These are phyloP conservation scores for Carex myosuroides DNA, from an alignment of 176 grass and related monocot species.

Conservation along the genomic window DNA sequence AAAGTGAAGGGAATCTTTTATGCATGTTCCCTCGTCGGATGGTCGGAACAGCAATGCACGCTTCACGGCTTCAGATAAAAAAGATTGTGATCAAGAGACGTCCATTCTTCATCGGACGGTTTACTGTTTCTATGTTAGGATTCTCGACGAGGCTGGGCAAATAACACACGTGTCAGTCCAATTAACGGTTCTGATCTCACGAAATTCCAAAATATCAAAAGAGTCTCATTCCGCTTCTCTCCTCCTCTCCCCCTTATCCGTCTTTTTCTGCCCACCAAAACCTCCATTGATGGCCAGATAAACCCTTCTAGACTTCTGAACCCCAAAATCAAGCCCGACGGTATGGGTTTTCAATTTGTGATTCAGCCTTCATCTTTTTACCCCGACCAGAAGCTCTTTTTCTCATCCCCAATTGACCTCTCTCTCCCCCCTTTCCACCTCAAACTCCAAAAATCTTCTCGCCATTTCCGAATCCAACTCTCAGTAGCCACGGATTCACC, in stretches of 20 bases:
- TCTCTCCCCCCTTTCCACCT: slow-evolving; percentile 28
- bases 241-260: slow-evolving; percentile 17
- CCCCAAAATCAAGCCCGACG: background rate
- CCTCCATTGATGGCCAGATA: slow-evolving; percentile 24
- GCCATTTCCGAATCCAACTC: slow-evolving; percentile 6
- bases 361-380: slow-evolving; percentile 21
- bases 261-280: background rate
- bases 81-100: background rate
- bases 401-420: background rate
- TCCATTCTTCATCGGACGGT: background rate
- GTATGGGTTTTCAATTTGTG: slow-evolving; percentile 12
- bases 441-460: slow-evolving; percentile 29
- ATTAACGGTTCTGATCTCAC: background rate
- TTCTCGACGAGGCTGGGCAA: background rate
- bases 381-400: background rate
- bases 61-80: too few species aligned
- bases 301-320: slow-evolving; percentile 9
- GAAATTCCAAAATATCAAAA: slow-evolving; percentile 13
- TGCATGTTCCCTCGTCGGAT: too few species aligned
- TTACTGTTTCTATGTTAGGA: background rate
- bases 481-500: slow-evolving; percentile 22
- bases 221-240: background rate
- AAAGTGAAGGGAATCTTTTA: too few species aligned
- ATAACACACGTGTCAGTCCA: background rate
- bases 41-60: too few species aligned